Percentiles rank a stretch among this genome's conserved stretches.
phyloP scores from a whole-genome alignment of 164 flowering plant species.

The Tetrastigma voinierianum region DNA sequence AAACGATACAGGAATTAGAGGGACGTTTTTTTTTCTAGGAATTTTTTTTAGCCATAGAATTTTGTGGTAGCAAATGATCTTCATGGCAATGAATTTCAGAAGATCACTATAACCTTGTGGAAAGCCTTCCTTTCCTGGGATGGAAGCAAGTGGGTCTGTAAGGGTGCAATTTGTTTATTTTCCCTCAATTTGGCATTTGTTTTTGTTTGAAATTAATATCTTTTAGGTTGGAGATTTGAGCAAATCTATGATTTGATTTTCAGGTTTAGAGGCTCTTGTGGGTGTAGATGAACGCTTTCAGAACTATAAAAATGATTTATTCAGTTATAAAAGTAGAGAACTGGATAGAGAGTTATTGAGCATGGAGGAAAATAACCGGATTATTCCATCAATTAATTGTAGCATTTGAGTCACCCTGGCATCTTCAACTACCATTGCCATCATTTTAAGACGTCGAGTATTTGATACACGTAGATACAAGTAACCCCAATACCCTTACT shows the following conservation, averaged over 20 bases:
- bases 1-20: too few species aligned
- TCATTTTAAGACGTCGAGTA: slow-evolving; percentile 81
- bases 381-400: slow-evolving; percentile 49
- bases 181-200: neutral
- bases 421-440: slow-evolving; percentile 52
- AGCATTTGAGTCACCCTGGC: slow-evolving; percentile 66
- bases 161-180: too few species aligned
- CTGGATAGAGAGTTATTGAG: slow-evolving; percentile 70
- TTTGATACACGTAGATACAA: slow-evolving; percentile 81
- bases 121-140: too few species aligned
- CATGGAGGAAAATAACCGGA: slow-evolving; percentile 58
- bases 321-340: slow-evolving; percentile 68
- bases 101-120: too few species aligned
- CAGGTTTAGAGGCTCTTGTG: slow-evolving; percentile 71
- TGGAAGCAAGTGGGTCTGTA: too few species aligned
- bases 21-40: too few species aligned
- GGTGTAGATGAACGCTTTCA: slow-evolving; percentile 53
- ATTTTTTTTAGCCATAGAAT: too few species aligned
- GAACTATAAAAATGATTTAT: slow-evolving; percentile 54
- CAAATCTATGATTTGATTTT: slow-evolving; percentile 7
- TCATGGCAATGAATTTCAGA: too few species aligned
- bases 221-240: neutral
- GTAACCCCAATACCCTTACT: slow-evolving; percentile 29
- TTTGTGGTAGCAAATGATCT: too few species aligned
- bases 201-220: neutral